Conservation (phyloP, 1,284 basidiomycete genomes). For the Ceratobasidium sp. region DNA sequence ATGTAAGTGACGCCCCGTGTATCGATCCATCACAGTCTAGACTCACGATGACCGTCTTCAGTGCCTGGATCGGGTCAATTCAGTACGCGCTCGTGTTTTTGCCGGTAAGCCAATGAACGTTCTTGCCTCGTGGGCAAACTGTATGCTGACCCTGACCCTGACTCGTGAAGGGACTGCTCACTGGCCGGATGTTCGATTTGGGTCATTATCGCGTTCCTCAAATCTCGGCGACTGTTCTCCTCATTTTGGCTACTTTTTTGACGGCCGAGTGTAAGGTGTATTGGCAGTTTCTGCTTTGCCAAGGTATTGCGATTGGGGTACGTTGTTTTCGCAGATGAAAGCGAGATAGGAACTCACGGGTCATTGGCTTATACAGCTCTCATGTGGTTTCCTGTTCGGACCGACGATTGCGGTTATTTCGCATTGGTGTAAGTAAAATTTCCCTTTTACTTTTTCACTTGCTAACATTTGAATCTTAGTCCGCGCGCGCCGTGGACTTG, state of each 20-base stretch:
- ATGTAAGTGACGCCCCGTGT: conserved; percentile 65
- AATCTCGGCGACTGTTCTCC: conserved; percentile 62
- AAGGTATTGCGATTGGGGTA: conserved; percentile 68
- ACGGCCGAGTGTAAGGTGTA: conserved; percentile 69
- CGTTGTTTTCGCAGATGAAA: neutral
- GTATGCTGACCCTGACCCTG: neutral
- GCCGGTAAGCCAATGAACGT: conserved; percentile 56
- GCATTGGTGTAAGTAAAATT: conserved; percentile 56
- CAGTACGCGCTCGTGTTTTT: conserved; percentile 61
- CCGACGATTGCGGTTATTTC: conserved; percentile 56
- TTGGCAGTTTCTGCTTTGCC: conserved; percentile 72
- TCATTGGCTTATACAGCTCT: conserved; percentile 18
- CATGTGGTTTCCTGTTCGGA: conserved; percentile 55
- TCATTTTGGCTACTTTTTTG: conserved; percentile 69
- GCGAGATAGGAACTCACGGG: neutral
- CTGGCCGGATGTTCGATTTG: conserved; percentile 73
- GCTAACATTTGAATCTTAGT: neutral
- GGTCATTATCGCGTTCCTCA: conserved; percentile 69
- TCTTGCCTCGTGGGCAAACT: neutral
- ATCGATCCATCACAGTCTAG: neutral
- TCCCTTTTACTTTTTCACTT: conserved; percentile 46
- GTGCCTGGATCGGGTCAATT: conserved; percentile 82
- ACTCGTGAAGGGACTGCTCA: conserved; percentile 58
- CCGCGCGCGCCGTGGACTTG: conserved; percentile 52
- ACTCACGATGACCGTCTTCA: conserved; percentile 53